These are phyloP conservation scores for Solanum appendiculatum DNA, from an alignment of 257 asterid genomes.

Conservation along the genomic window DNA sequence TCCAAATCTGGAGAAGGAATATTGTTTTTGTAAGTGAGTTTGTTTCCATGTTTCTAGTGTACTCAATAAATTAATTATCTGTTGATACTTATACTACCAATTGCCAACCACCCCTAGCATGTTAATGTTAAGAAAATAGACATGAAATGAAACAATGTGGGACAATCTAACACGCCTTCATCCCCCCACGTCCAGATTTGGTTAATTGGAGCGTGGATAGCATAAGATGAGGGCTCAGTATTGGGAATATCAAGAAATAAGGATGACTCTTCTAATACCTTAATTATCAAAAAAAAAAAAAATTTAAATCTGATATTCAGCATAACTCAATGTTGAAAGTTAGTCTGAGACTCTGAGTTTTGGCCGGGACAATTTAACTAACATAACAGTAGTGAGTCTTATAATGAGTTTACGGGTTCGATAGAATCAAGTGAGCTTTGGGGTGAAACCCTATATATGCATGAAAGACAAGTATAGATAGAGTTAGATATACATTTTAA, in stretches of 20 bases:
- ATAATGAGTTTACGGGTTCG: neutral
- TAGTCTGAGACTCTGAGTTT: neutral
- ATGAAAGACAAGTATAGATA: neutral
- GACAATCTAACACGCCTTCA: neutral
- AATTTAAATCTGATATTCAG: too few species aligned
- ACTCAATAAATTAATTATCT: neutral
- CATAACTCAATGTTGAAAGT: too few species aligned
- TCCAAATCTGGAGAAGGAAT: neutral
- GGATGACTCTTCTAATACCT: neutral
- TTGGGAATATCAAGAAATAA: neutral
- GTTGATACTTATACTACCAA: neutral
- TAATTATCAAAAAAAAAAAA: too few species aligned
- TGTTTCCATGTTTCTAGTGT: neutral
- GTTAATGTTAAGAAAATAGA: neutral
- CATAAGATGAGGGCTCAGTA: neutral
- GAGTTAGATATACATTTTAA: neutral
- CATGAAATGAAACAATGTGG: neutral
- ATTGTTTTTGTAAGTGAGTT: neutral
- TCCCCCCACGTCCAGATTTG: neutral
- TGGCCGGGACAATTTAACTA: neutral
- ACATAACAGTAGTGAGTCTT: neutral
- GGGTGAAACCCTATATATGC: neutral
- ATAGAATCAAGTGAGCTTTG: neutral
- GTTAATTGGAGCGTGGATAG: neutral
- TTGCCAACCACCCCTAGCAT: neutral